phyloP scores from a whole-genome alignment of 106 monocot species.

The Vanilla planifolia region DNA sequence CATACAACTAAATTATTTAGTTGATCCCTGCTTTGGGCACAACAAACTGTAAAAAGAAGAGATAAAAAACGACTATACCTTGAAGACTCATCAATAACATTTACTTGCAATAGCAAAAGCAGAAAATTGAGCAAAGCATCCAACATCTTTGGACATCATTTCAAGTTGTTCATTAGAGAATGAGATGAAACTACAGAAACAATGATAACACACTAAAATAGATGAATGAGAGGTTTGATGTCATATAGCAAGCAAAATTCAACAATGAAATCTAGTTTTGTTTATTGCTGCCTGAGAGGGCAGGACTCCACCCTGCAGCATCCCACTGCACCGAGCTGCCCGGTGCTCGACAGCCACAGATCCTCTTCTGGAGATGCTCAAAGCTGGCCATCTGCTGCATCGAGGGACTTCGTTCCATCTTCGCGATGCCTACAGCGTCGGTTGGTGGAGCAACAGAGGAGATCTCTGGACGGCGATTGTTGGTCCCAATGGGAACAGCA shows the following conservation, averaged over 20 bases:
- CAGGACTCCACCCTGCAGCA: constrained; percentile 22
- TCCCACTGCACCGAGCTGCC: constrained; percentile 20
- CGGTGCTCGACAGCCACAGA: constrained; percentile 4
- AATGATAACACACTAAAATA: no score
- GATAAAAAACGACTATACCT: no score
- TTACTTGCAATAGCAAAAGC: no score
- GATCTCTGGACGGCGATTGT: constrained; percentile 9
- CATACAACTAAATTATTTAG: no score
- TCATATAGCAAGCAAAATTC: background rate
- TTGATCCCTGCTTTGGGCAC: no score
- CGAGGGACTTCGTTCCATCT: constrained; percentile 19
- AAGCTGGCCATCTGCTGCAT: constrained; percentile 37
- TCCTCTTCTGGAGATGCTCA: constrained; percentile 36
- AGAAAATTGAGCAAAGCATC: no score
- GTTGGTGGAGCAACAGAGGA: background rate
- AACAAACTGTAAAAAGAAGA: no score
- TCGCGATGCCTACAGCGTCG: background rate
- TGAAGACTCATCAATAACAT: no score
- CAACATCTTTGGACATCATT: no score
- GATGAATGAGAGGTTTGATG: background rate
- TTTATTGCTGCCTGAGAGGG: constrained; percentile 13
- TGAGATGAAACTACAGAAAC: no score
- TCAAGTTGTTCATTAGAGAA: no score
- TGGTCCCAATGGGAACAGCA: constrained; percentile 7
- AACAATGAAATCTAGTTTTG: constrained; percentile 6